These are phyloP conservation scores for Lagenidium sp. DNA, from an alignment of 352 stramenopile genomes.

Conservation along the genomic window DNA sequence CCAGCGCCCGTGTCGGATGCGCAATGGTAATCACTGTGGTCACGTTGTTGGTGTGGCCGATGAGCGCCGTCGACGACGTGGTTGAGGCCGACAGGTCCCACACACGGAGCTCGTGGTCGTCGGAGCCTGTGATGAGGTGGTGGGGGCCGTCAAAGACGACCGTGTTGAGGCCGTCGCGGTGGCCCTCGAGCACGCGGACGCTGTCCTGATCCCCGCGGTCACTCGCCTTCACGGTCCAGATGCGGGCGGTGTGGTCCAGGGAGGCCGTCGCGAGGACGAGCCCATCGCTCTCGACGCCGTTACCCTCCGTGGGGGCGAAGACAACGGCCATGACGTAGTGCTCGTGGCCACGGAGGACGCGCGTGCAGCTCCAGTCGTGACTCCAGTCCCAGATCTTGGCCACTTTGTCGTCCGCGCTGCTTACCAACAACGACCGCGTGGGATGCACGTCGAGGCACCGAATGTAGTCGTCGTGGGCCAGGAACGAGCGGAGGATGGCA, in stretches of 20 bases:
- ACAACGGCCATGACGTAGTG: constrained; percentile 90
- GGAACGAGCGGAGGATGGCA: constrained; percentile 83
- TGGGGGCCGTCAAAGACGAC: constrained; percentile 86
- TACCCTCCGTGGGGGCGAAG: neutral
- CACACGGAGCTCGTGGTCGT: constrained; percentile 89
- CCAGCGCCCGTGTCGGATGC: constrained; percentile 60
- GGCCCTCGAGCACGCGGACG: constrained; percentile 49
- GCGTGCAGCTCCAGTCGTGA: constrained; percentile 9
- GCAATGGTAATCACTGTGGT: constrained; percentile 88
- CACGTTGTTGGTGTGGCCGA: constrained; percentile 91
- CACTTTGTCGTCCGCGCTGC: constrained; percentile 86
- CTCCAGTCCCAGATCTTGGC: constrained; percentile 94
- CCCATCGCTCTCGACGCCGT: constrained; percentile 86
- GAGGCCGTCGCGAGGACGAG: constrained; percentile 76
- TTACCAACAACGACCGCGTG: constrained; percentile 83
- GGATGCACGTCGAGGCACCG: constrained; percentile 83
- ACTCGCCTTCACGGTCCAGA: constrained; percentile 48
- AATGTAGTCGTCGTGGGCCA: constrained; percentile 94
- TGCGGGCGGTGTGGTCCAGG: constrained; percentile 89
- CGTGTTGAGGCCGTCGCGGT: constrained; percentile 91
- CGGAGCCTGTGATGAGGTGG: constrained; percentile 86
- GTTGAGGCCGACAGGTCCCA: constrained; percentile 94
- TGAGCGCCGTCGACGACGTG: constrained; percentile 90
- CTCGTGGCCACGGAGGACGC: constrained; percentile 46
- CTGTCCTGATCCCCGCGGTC: constrained; percentile 14